These are phyloP conservation scores for Fusarium sambucinum DNA, from an alignment of 2,329 filamentous ascomycete species.

Conservation along the genomic window DNA sequence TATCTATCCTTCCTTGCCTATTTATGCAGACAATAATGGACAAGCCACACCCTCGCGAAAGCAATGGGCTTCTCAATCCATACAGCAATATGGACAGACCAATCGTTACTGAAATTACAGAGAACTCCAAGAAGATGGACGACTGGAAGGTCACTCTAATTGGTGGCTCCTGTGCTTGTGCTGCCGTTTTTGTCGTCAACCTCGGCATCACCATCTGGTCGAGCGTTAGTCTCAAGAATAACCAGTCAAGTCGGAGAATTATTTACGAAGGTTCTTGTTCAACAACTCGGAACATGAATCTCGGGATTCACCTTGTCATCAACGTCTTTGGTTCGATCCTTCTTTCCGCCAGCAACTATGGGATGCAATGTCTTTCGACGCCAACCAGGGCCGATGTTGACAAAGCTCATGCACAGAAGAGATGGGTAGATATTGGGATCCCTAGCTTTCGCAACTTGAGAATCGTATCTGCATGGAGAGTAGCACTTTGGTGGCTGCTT, in stretches of 20 bases:
- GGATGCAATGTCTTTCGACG: neutral
- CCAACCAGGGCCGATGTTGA: neutral
- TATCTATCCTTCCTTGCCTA: too few species aligned
- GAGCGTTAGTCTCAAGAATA: neutral
- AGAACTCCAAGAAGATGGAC: neutral
- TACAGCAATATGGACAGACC: rapidly evolving
- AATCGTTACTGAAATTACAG: neutral
- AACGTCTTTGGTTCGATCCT: neutral
- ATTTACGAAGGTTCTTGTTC: neutral
- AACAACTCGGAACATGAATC: neutral
- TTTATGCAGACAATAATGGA: neutral
- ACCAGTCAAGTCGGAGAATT: neutral
- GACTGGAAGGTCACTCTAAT: neutral
- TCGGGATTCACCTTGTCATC: neutral
- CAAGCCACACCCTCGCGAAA: neutral
- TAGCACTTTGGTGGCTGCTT: rapidly evolving
- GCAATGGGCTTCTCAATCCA: neutral
- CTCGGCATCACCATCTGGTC: neutral
- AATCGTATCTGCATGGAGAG: rapidly evolving
- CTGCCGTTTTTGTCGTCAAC: neutral
- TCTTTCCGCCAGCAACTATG: neutral
- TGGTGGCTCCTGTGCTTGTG: neutral
- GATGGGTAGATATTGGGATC: neutral
- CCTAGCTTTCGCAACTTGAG: neutral
- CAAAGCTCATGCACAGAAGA: rapidly evolving